Conservation (phyloP, 2,329 filamentous ascomycete species). For the Cryphonectria japonica region DNA sequence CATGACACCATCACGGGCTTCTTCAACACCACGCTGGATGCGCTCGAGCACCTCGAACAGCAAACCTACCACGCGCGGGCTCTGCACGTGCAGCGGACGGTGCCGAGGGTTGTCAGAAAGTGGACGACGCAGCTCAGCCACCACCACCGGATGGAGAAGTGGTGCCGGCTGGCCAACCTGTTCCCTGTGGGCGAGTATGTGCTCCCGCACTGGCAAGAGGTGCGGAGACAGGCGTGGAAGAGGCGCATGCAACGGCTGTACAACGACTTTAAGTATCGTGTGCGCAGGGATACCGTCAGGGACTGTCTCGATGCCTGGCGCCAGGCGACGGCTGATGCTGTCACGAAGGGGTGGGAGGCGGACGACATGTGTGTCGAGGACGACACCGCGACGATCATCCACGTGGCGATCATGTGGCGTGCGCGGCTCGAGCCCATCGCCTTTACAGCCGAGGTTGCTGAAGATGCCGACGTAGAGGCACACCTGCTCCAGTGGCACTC, state of each 20-base stretch:
- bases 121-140: slow-evolving; percentile 22
- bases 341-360: slow-evolving; percentile 33
- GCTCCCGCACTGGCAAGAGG: slow-evolving; percentile 25
- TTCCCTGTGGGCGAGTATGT: slow-evolving; percentile 21
- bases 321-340: slow-evolving; percentile 30
- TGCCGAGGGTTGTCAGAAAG: slow-evolving; percentile 20
- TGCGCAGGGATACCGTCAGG: slow-evolving; percentile 33
- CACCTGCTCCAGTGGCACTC: slow-evolving; percentile 34
- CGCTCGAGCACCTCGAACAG: slow-evolving; percentile 26
- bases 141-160: slow-evolving; percentile 18
- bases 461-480: slow-evolving; percentile 36
- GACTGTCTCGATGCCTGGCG: slow-evolving; percentile 35
- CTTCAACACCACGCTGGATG: slow-evolving; percentile 27
- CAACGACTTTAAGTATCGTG: slow-evolving; percentile 33
- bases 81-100: slow-evolving; percentile 21
- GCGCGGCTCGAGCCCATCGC: slow-evolving; percentile 26
- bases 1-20: slow-evolving; percentile 29
- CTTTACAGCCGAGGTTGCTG: slow-evolving; percentile 34
- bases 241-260: slow-evolving; percentile 34
- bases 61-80: slow-evolving; percentile 23
- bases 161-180: slow-evolving; percentile 21
- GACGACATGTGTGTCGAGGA: slow-evolving; percentile 33
- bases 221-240: slow-evolving; percentile 30
- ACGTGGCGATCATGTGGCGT: slow-evolving; percentile 33
- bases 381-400: slow-evolving; percentile 34